phyloP scores from a whole-genome alignment of 805 yeast genomes.

The Myxozyma monticola region DNA sequence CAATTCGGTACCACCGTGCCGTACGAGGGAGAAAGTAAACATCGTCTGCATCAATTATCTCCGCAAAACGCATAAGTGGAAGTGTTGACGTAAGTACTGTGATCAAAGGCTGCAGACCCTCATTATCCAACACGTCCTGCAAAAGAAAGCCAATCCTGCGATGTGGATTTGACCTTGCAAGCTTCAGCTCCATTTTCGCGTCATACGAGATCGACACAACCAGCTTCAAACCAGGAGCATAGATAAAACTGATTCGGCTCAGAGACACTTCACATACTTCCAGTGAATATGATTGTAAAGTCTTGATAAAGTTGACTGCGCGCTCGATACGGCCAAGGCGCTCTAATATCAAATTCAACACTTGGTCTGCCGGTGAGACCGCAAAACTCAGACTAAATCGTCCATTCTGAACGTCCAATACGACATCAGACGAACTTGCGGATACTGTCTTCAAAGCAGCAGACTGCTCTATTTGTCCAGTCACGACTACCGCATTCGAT shows the following conservation, averaged over 20 bases:
- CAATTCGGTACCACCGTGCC: constrained; percentile 18
- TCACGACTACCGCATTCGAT: constrained; percentile 10
- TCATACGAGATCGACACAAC: constrained; percentile 10
- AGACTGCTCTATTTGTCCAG: constrained; percentile 16
- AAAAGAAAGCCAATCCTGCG: constrained; percentile 33
- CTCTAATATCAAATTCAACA: constrained; percentile 32
- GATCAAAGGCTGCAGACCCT: constrained; percentile 35
- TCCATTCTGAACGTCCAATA: constrained; percentile 24
- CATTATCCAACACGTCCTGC: constrained; percentile 33
- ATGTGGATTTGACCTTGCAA: constrained; percentile 35
- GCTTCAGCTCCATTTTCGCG: constrained; percentile 22
- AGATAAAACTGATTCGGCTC: constrained; percentile 35
- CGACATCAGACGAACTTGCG: constrained; percentile 15
- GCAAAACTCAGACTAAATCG: constrained; percentile 17
- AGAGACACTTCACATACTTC: constrained; percentile 37
- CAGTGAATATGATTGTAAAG: constrained; percentile 34
- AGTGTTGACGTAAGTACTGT: constrained; percentile 35
- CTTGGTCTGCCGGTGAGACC: constrained; percentile 27
- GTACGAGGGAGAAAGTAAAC: constrained; percentile 27
- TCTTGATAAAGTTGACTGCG: constrained; percentile 36
- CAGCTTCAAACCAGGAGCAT: constrained; percentile 32
- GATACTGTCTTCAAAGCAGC: constrained; percentile 17
- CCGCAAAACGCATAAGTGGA: constrained; percentile 33
- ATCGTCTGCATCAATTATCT: constrained; percentile 18
- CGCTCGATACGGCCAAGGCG: constrained; percentile 36